These are phyloP conservation scores for Solanum aculeatissimum DNA, from an alignment of 305 asterid species.

Conservation along the genomic window DNA sequence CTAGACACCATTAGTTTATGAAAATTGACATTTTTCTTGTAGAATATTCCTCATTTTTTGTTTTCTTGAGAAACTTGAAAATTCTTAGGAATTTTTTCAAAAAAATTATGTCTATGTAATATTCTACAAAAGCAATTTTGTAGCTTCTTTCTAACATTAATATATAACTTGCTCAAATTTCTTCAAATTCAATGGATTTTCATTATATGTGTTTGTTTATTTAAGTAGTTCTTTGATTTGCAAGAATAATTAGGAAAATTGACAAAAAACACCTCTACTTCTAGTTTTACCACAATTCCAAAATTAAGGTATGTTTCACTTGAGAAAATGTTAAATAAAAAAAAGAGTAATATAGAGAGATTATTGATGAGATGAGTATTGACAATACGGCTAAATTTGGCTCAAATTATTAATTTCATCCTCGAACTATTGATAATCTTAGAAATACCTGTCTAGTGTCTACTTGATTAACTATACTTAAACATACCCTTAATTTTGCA, in stretches of 20 bases:
- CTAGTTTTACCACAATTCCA: constrained; percentile 16
- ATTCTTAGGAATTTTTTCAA: neutral
- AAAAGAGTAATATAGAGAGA: neutral
- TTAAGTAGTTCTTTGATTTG: neutral
- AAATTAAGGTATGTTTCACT: constrained; percentile 33
- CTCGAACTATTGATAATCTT: too few relatives aligned
- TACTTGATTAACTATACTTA: too few relatives aligned
- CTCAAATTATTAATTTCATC: too few relatives aligned
- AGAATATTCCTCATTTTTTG: neutral
- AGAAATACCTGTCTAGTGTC: too few relatives aligned
- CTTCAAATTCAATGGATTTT: neutral
- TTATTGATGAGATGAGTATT: too few relatives aligned
- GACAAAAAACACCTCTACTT: constrained; percentile 2
- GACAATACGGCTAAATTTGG: too few relatives aligned
- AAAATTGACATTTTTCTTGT: neutral
- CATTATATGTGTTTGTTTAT: neutral
- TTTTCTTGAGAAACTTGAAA: neutral
- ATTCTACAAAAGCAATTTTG: neutral
- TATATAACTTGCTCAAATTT: neutral
- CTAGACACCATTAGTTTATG: constrained; percentile 40
- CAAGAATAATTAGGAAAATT: constrained; percentile 49
- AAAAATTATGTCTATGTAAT: neutral
- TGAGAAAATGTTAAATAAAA: neutral
- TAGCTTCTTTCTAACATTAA: neutral
- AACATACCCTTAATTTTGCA: too few relatives aligned